phyloP scores from a whole-genome alignment of 1,284 basidiomycete species.

The Ganoderma resinaceum region DNA sequence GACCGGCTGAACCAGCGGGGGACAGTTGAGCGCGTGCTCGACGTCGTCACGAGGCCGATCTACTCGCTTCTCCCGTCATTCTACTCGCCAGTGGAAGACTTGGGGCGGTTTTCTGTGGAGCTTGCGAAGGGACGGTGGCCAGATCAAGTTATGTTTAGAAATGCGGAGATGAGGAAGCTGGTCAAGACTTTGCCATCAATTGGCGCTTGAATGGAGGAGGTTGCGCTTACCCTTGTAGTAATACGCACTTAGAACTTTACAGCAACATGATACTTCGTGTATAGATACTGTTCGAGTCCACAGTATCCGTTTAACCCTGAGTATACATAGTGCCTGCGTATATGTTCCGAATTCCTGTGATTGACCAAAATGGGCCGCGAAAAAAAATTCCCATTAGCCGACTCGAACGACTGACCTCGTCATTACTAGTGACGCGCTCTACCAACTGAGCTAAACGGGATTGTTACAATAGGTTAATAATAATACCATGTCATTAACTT shows the following conservation, averaged over 20 bases:
- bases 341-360: no score
- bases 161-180: conserved; percentile 32
- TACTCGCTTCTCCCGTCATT: conserved; percentile 16
- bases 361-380: neutral
- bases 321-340: no score
- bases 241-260: no score
- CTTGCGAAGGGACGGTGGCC: conserved; percentile 42
- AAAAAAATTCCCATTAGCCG: conserved; percentile 11
- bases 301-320: no score
- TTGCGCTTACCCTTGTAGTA: no score
- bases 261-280: no score
- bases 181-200: conserved; percentile 24
- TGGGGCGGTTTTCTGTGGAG: conserved; percentile 38
- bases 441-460: conserved; percentile 61
- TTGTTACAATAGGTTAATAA: neutral
- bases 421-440: conserved; percentile 62
- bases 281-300: no score
- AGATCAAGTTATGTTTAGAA: conserved; percentile 34
- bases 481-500: no score
- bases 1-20: conserved; percentile 40
- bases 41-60: conserved; percentile 27
- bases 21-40: conserved; percentile 19
- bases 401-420: conserved; percentile 18
- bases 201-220: neutral
- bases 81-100: conserved; percentile 34